phyloP scores from a whole-genome alignment of 768 basidiomycete genomes.

The Tephrocybe sp. region DNA sequence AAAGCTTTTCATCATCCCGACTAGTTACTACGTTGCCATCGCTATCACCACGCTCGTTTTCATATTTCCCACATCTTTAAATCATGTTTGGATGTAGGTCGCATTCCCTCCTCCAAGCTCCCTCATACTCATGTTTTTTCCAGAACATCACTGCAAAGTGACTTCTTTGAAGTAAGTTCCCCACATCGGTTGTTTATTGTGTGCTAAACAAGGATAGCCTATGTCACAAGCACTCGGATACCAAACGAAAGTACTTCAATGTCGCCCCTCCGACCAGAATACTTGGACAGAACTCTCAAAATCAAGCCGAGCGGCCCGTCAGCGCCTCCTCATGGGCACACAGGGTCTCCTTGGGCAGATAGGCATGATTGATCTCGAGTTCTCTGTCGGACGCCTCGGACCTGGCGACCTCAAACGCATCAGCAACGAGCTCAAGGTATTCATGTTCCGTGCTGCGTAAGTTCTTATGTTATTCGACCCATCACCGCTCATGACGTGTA shows the following conservation, averaged over 20 bases:
- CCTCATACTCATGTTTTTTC: background rate
- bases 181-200: background rate
- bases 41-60: slow-evolving; percentile 36
- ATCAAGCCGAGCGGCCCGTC: slow-evolving; percentile 25
- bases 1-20: slow-evolving; percentile 39
- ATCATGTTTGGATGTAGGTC: slow-evolving; percentile 40
- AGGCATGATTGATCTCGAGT: slow-evolving; percentile 39
- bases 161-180: slow-evolving; percentile 29
- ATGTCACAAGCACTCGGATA: slow-evolving; percentile 30
- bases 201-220: slow-evolving; percentile 23
- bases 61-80: slow-evolving; percentile 45
- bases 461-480: no score
- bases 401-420: slow-evolving; percentile 40
- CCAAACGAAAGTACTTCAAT: slow-evolving; percentile 31
- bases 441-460: slow-evolving; percentile 38
- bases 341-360: slow-evolving; percentile 35
- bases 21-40: slow-evolving; percentile 39
- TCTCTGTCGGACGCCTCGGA: slow-evolving; percentile 42
- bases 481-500: no score
- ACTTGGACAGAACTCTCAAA: slow-evolving; percentile 30
- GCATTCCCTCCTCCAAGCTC: background rate
- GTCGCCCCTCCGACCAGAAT: slow-evolving; percentile 33
- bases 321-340: slow-evolving; percentile 28
- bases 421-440: slow-evolving; percentile 35
- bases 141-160: slow-evolving; percentile 28